Percentiles rank a stretch among this genome's conserved stretches.
Conservation (phyloP, 2,329 filamentous ascomycete species). For the Colletotrichum euphorbiae region DNA sequence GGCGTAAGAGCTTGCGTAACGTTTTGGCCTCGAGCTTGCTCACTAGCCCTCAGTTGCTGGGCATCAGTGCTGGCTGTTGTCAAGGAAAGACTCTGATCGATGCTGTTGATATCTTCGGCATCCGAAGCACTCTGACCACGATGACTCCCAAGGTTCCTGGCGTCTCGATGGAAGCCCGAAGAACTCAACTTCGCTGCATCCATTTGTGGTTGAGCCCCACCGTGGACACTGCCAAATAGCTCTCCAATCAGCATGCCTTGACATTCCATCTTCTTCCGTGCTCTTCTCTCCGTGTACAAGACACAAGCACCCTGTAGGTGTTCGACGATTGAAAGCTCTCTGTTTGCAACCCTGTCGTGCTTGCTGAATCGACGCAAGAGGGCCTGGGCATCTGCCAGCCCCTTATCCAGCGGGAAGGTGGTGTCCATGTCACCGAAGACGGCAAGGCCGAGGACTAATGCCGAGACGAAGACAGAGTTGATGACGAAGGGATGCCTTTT, state of each 20-base stretch:
- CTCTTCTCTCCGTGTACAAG: conserved; percentile 41
- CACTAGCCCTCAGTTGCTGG: background rate
- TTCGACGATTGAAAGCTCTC: conserved; percentile 43
- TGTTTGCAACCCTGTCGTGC: conserved; percentile 43
- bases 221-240: conserved; percentile 44
- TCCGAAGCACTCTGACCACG: background rate
- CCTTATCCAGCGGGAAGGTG: conserved; percentile 47
- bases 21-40: conserved; percentile 21
- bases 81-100: conserved; percentile 12
- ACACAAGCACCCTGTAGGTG: conserved; percentile 44
- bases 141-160: background rate
- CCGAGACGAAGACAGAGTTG: conserved; percentile 59
- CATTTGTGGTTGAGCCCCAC: background rate
- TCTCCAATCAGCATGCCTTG: conserved; percentile 43
- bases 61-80: conserved; percentile 12
- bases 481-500: conserved; percentile 58
- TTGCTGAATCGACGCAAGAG: conserved; percentile 44
- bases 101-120: background rate
- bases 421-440: conserved; percentile 58
- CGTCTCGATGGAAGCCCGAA: background rate
- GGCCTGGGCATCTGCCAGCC: conserved; percentile 41
- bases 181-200: background rate
- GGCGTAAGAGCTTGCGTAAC: conserved; percentile 34
- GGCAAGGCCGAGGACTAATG: conserved; percentile 56
- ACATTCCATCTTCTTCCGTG: conserved; percentile 43